Evolutionary conservation across 305 asterid genomes (phyloP).

Genomic region (Lippia alba): DNA sequence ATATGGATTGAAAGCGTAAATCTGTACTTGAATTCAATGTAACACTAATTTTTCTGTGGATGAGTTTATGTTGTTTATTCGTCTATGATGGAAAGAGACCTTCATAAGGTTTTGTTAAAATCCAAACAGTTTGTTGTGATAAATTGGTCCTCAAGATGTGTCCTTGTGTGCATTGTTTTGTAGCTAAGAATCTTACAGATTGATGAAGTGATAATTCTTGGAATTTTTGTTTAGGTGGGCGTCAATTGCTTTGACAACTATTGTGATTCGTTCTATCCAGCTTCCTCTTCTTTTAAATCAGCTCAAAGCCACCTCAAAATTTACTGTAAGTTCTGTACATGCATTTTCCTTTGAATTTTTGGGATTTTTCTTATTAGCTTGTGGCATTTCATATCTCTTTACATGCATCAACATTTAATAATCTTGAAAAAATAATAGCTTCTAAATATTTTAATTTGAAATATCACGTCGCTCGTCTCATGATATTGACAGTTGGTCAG

Average conservation of each 20-base stretch:
- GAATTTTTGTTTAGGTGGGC: slow-evolving; percentile 77
- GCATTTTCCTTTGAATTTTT: slow-evolving; percentile 18
- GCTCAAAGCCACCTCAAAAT: slow-evolving; percentile 73
- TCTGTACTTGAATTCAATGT: neutral
- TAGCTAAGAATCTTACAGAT: slow-evolving; percentile 17
- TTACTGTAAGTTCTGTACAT: slow-evolving; percentile 61
- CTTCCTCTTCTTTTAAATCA: slow-evolving; percentile 76
- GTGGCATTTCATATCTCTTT: slow-evolving; percentile 3
- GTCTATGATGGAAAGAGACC: slow-evolving; percentile 7
- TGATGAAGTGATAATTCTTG: slow-evolving; percentile 18
- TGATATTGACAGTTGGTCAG: slow-evolving; percentile 20
- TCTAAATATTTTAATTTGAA: slow-evolving; percentile 1
- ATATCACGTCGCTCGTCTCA: slow-evolving; percentile 1
- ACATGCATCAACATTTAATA: neutral
- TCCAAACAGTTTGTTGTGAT: slow-evolving; percentile 3
- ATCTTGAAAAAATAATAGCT: neutral
- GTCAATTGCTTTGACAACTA: slow-evolving; percentile 63
- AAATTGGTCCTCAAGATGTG: slow-evolving; percentile 7
- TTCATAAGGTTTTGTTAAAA: neutral
- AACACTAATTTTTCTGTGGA: neutral
- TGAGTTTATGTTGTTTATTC: neutral
- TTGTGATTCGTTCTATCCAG: slow-evolving; percentile 66
- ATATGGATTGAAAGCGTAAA: neutral
- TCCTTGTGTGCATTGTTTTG: slow-evolving; percentile 9
- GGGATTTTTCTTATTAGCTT: slow-evolving; percentile 10